These are phyloP conservation scores for Fusarium robinianum DNA, from an alignment of 2,329 filamentous ascomycete genomes.

Conservation along the genomic window DNA sequence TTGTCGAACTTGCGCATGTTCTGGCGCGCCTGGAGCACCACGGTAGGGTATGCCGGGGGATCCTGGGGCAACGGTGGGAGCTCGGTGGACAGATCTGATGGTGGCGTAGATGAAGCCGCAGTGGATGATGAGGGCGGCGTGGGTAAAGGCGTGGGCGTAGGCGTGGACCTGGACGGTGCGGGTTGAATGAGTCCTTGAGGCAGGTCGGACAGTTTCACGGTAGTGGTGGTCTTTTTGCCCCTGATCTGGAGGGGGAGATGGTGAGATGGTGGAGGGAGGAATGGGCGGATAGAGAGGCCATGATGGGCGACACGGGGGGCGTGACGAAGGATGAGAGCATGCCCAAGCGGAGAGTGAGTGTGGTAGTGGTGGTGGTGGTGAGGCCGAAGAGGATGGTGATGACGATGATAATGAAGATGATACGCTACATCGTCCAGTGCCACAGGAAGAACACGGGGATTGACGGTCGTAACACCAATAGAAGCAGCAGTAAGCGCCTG, in stretches of 20 bases:
- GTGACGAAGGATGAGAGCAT: constrained; percentile 4
- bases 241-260: constrained; percentile 37
- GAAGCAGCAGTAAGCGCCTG: constrained; percentile 8
- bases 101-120: too few species aligned
- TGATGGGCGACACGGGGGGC: constrained; percentile 7
- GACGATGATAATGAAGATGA: not conserved
- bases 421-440: constrained; percentile 1
- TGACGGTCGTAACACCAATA: not conserved
- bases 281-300: constrained; percentile 25
- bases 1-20: constrained; percentile 92
- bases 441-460: not conserved
- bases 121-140: constrained; percentile 23
- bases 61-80: constrained; percentile 44
- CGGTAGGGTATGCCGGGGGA: constrained; percentile 74
- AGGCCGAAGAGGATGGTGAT: constrained; percentile 2
- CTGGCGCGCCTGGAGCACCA: constrained; percentile 81
- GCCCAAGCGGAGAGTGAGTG: constrained; percentile 8
- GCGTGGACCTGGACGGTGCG: constrained; percentile 8
- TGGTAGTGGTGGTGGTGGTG: constrained; percentile 11
- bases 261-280: constrained; percentile 28
- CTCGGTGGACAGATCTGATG: constrained; percentile 19
- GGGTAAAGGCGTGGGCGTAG: constrained; percentile 16
- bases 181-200: constrained; percentile 55
- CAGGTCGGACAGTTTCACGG: constrained; percentile 59
- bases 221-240: constrained; percentile 60